These are phyloP conservation scores for Ophiobolus disseminans DNA, from an alignment of 2,329 filamentous ascomycete species.

Conservation along the genomic window DNA sequence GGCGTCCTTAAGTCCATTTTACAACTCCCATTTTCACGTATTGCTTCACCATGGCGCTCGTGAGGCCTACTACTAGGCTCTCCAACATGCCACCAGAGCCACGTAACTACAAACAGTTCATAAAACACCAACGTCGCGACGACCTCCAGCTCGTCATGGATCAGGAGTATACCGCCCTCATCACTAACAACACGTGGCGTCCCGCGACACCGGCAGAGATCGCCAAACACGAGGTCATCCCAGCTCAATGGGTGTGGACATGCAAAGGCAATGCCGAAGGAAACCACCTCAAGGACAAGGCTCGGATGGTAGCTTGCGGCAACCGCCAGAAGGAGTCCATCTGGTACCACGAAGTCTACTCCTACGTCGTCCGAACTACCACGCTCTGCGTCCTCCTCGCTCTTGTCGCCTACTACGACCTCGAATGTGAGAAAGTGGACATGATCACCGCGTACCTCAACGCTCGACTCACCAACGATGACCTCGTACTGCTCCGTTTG, in stretches of 20 bases:
- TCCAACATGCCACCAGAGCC: background rate
- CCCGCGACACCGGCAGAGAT: background rate
- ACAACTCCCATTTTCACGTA: background rate
- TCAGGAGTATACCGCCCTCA: background rate
- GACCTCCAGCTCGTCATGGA: background rate
- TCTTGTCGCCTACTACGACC: background rate
- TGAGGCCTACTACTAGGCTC: background rate
- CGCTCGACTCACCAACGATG: background rate
- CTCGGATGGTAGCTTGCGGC: background rate
- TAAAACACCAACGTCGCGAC: background rate
- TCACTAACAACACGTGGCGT: background rate
- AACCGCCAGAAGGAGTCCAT: background rate
- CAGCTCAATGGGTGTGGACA: background rate
- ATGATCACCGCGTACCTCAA: constrained; percentile 1
- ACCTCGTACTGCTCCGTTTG: background rate
- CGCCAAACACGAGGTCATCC: background rate
- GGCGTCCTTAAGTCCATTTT: background rate
- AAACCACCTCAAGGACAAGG: background rate
- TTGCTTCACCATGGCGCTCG: background rate
- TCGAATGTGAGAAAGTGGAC: background rate
- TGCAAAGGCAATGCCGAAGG: background rate
- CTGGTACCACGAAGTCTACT: background rate
- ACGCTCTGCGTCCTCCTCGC: background rate
- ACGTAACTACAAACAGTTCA: background rate
- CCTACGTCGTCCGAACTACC: background rate